Base-by-base conservation (phyloP, 1,284 basidiomycete species). In the Gymnopus androsaceus region DNA sequence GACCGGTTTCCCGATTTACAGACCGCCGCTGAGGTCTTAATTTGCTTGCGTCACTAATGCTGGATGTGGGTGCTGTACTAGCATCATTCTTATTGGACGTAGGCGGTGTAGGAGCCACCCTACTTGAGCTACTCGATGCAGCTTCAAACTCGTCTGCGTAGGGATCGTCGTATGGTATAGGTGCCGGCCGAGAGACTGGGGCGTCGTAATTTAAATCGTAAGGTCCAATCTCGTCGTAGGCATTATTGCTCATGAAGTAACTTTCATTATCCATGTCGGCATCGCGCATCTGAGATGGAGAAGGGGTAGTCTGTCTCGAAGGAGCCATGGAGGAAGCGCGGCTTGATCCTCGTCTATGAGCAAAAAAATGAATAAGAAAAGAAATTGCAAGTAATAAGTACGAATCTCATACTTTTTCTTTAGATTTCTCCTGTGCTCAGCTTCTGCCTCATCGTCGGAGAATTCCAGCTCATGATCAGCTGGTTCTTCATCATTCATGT, bases 361-460 rank as follows among this genome's bases (percentile, higher is more conserved):
- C n/a, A 38, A 9, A 47, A 31, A 4, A 41, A 19, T 4, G n/a
- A 30, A 33, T 49, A 34, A 38, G 48, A 38, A 23, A 5, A 15
- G 17, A 2, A 28, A 28, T 50, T 38, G 4, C 8, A n/a, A n/a
- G n/a, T n/a, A 9, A 12, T 9, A 27, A 52, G n/a, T 12, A 30
- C 19, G 41, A 42, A 21, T 47, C 79, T 53, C n/a, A n/a, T 51
- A 86, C 86, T 77, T 82, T 65, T 77, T 75, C 65, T 82, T 83
- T 41, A 79, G 66, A 41, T 72, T 75, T 51, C 80, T 77, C 68
- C 81, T 88, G 64, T 85, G 80, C 33, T 82, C 83, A 15, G 84
- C 83, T 67, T 96, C 94, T 54, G 86, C 81, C 67, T 96, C 93
- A 63, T 96, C 93, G 59, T 96, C 94, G 4, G 90, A 93, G 67